Percentiles rank a stretch among this genome's conserved stretches.
phyloP scores from a whole-genome alignment of 371 early-diverging fungal species.

The Mucor mucedo region DNA sequence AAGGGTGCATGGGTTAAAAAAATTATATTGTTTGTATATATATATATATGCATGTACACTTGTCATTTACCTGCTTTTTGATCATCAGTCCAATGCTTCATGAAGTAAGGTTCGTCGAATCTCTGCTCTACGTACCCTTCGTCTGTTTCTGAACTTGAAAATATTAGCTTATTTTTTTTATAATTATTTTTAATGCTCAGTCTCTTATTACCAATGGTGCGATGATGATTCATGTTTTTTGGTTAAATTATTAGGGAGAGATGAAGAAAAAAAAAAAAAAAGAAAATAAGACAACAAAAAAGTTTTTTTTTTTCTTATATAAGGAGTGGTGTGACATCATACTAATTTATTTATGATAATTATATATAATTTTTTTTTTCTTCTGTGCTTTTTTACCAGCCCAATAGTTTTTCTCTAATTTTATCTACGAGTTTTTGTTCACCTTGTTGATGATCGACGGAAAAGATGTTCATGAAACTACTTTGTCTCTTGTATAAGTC shows the following conservation, averaged over 20 bases:
- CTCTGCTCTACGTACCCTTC: constrained; percentile 73
- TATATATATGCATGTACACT: background rate
- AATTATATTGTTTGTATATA: background rate
- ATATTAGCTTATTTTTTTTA: background rate
- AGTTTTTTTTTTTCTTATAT: too few relatives aligned
- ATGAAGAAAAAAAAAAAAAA: too few relatives aligned
- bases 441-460: background rate
- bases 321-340: constrained; percentile 2
- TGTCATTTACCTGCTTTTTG: constrained; percentile 61
- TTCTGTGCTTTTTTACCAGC: background rate
- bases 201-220: too few relatives aligned
- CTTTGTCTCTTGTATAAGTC: background rate
- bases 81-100: constrained; percentile 61
- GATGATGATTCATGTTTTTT: too few relatives aligned
- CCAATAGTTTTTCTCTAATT: background rate
- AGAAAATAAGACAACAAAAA: too few relatives aligned
- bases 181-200: too few relatives aligned
- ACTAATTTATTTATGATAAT: background rate
- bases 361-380: background rate
- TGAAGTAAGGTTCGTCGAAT: constrained; percentile 56
- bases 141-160: constrained; percentile 39
- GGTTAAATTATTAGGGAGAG: too few relatives aligned
- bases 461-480: background rate
- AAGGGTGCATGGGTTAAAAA: background rate
- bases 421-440: background rate